phyloP scores from a whole-genome alignment of 1,284 basidiomycete species.

The Ganoderma leucocontextum region DNA sequence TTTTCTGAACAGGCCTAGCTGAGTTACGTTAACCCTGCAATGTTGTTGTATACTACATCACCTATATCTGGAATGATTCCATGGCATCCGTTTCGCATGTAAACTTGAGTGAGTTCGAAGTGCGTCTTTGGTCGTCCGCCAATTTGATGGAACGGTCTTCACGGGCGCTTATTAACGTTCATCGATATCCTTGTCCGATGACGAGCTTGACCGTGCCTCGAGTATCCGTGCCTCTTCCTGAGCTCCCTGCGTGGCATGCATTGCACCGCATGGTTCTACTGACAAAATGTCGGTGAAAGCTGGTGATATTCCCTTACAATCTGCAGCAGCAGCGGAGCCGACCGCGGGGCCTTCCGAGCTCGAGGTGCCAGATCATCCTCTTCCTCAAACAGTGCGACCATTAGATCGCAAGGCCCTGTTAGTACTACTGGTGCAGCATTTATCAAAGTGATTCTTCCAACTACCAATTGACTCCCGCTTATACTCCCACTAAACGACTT shows the following conservation, averaged over 20 bases:
- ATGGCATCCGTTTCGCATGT: not conserved
- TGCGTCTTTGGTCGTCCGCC: no score
- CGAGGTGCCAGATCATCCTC: no score
- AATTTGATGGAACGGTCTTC: no score
- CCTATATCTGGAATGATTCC: not conserved
- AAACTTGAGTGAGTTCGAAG: not conserved
- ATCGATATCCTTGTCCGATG: not conserved
- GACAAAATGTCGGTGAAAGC: not conserved
- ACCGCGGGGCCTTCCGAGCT: no score
- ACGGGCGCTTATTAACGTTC: not conserved
- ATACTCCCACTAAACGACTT: no score
- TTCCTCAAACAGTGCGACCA: not conserved
- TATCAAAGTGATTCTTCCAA: slow-evolving; percentile 29
- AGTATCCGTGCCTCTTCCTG: no score
- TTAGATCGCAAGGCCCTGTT: slow-evolving; percentile 32
- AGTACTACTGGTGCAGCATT: slow-evolving; percentile 33
- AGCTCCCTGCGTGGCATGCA: no score
- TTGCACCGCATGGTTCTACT: no score
- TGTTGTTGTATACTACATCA: slow-evolving; percentile 20
- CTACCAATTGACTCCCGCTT: not conserved
- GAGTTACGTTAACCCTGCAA: slow-evolving; percentile 3
- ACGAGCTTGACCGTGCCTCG: not conserved
- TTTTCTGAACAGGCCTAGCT: slow-evolving; percentile 33
- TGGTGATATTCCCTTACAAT: not conserved
- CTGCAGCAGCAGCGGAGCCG: not conserved